phyloP scores from a whole-genome alignment of 805 yeast genomes.

The Barnettozyma siamensis region DNA sequence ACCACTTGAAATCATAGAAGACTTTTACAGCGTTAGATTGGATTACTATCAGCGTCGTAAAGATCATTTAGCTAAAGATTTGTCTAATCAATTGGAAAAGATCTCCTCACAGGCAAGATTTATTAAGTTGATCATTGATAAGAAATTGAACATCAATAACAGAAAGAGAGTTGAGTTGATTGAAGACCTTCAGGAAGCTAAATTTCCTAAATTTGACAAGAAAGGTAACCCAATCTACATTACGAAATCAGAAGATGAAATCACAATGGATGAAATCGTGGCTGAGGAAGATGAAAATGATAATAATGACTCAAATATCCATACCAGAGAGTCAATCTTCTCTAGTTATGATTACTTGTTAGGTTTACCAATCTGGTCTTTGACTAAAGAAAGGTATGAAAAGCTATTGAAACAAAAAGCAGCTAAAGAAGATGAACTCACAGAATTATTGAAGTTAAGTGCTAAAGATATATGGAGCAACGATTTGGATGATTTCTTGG shows the following conservation, averaged over 20 bases:
- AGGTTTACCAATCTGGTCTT: slow-evolving; percentile 91
- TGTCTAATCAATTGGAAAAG: slow-evolving; percentile 70
- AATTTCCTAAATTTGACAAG: slow-evolving; percentile 74
- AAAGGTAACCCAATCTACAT: slow-evolving; percentile 56
- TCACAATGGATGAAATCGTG: slow-evolving; percentile 32
- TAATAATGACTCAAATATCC: slow-evolving; percentile 35
- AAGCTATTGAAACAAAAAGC: slow-evolving; percentile 67
- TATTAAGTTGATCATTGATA: slow-evolving; percentile 82
- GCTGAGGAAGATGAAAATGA: slow-evolving; percentile 35
- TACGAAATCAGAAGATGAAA: slow-evolving; percentile 20
- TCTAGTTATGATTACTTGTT: slow-evolving; percentile 80
- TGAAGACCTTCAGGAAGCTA: slow-evolving; percentile 51
- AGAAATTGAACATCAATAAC: slow-evolving; percentile 64
- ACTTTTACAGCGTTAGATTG: slow-evolving; percentile 79
- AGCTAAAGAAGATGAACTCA: slow-evolving; percentile 67
- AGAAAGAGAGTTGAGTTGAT: slow-evolving; percentile 62
- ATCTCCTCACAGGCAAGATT: slow-evolving; percentile 83
- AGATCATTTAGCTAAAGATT: slow-evolving; percentile 62
- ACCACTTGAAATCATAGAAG: slow-evolving; percentile 72
- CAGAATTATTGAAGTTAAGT: slow-evolving; percentile 52
- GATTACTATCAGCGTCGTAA: slow-evolving; percentile 90
- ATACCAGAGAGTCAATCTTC: slow-evolving; percentile 42
- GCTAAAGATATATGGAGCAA: slow-evolving; percentile 70
- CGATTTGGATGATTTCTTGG: slow-evolving; percentile 73
- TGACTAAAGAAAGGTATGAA: slow-evolving; percentile 86